Base-by-base conservation (phyloP, 306 rosid species). In the Citrullus colocynthis region DNA sequence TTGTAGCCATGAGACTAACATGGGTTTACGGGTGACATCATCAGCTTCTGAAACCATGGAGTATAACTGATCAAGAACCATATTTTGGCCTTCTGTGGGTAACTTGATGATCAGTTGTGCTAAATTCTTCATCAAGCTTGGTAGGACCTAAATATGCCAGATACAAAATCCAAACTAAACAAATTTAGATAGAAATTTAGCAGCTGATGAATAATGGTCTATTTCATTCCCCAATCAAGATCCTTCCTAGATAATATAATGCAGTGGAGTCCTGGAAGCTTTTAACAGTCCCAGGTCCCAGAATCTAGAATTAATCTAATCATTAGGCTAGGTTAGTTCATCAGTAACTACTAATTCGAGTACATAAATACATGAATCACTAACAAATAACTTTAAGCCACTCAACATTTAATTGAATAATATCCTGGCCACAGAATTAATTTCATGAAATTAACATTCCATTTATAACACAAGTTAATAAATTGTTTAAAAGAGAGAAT, bases 1-100 rank as follows among this genome's bases (percentile, higher is more conserved):
- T 80, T 92, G 98, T 80, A 94, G 79, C 98, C 98, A 94, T 78
- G 97, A 94, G 82, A 94, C 98, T 80, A 91, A 74, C 45, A 81
- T 80, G 6, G 97, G 94, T 77, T 94, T 94, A 45, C 98, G 90
- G 52, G 92, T 83, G 45, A 89, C 96, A 87, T 92, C 97, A 45
- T 94, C 98, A 30, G 97, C 92, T 81, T 90, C 93, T 36, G 97
- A 93, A 79, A 92, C 98, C 83, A 87, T 90, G 57, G 96, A 81
- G 84, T 94, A 86, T 82, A 92, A 85, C 82, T 94, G 96, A 74
- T 90, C 84, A 20, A 94, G 86, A 85, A 89, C 87, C 84, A 86
- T 79, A 81, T 85, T 82, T 74, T 92, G 94, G 74, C 91, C 95
- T 79, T 89, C 93, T 76, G 79, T 75, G 30, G 96, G 96, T 52